Base-by-base conservation (phyloP, 2,329 filamentous ascomycete genomes). In the Daldinia sp. region DNA sequence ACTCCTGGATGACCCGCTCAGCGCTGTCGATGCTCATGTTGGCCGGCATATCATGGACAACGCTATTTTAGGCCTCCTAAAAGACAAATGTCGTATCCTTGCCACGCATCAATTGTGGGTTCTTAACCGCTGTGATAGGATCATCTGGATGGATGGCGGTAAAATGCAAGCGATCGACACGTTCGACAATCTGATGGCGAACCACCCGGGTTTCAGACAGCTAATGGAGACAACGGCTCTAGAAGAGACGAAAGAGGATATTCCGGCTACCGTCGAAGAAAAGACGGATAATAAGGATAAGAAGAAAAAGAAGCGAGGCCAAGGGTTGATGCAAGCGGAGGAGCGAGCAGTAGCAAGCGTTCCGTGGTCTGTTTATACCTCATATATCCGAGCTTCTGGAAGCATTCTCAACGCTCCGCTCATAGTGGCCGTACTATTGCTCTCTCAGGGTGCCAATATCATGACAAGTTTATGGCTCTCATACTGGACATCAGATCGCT, bases 91-190 rank as follows among this genome's bases (percentile, higher is more conserved):
- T 73, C 86, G 95, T 17, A 90, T 98, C 30, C 82, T 99, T 29
- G 95, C 94, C 0, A 99, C 95, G 0, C 95, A 99, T 77, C 94
- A 98, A 76, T 86, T 98, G 11, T 95, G 96, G 82, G 94, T 98
- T 4, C 85, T 98, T 4, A 93, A 86, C 73, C 89, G 93, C 30
- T 97, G 93, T 71, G 94, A 98, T 74, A 86, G 94, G 30, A 94
- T 98, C 67, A 88, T 98, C 49, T 94, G 93, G 87, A 94, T 99
- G 87, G 91, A 97, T 58, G 87, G 89, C 13, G 95, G 95, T 43
- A 87, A 84, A 55, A 91, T 98, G 56, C 87, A 91, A 75, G 92
- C 93, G 3, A 82, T 97, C 35, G 94, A 95, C 69, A 97, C 94
- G 0, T 98, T 94, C 71, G 87, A 92, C 30, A 94, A 96, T 61